phyloP scores from a whole-genome alignment of 208 protist species.

The Novymonas esmeraldas region DNA sequence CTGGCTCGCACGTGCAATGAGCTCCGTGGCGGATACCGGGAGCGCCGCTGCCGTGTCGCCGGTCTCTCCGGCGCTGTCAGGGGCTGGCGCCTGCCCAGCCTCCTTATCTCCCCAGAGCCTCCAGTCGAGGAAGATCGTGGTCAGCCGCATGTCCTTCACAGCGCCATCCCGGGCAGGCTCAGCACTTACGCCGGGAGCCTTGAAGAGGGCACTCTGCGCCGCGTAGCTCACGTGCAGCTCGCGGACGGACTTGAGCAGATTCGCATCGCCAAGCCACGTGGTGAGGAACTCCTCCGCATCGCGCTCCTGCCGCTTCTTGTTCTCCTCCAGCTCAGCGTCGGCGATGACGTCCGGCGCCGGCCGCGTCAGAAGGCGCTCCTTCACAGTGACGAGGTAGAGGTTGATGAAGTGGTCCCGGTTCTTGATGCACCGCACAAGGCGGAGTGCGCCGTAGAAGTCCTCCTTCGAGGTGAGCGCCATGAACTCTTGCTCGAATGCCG shows the following conservation, averaged over 20 bases:
- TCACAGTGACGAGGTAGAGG: constrained; percentile 36
- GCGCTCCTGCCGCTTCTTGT: constrained; percentile 32
- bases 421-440: constrained; percentile 35
- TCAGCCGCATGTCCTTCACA: constrained; percentile 19
- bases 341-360: constrained; percentile 16
- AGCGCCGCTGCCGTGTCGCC: not conserved
- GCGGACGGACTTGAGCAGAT: constrained; percentile 18
- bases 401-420: constrained; percentile 35
- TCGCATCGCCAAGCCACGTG: constrained; percentile 21
- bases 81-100: not conserved
- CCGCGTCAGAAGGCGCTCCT: constrained; percentile 37
- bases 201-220: constrained; percentile 13
- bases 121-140: constrained; percentile 38
- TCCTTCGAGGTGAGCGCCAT: constrained; percentile 21
- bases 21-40: constrained; percentile 7
- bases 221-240: constrained; percentile 20
- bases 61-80: not conserved
- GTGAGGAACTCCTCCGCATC: constrained; percentile 38
- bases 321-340: constrained; percentile 31
- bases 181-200: not conserved
- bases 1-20: constrained; percentile 7
- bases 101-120: constrained; percentile 28
- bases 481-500: constrained; percentile 5
- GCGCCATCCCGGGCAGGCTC: not conserved
- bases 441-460: constrained; percentile 42